A percentile compares a stretch with the other conserved stretches of the same genome.
Conservation (phyloP, 176 grass and related monocot genomes). For the Musa schizocarpa region DNA sequence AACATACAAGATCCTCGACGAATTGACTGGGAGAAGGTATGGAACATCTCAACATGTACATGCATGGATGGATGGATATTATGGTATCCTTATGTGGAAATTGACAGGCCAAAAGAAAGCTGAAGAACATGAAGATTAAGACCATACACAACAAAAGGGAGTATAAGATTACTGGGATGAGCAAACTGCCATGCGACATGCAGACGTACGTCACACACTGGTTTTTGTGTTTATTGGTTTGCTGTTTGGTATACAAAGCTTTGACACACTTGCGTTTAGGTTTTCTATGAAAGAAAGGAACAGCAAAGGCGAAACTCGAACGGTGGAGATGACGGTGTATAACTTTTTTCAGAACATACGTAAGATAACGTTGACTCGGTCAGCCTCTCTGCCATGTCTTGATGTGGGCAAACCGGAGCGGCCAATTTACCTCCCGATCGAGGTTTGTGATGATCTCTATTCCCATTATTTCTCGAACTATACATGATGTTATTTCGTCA, state of each 20-base stretch:
- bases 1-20: slow-evolving; percentile 46
- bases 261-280: slow-evolving; percentile 17
- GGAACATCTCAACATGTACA: neutral
- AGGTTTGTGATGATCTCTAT: slow-evolving; percentile 30
- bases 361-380: slow-evolving; percentile 34
- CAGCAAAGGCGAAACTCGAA: slow-evolving; percentile 35
- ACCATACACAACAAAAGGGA: slow-evolving; percentile 49
- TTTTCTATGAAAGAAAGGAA: slow-evolving; percentile 57
- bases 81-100: slow-evolving; percentile 8
- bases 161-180: slow-evolving; percentile 63
- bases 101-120: slow-evolving; percentile 68
- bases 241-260: neutral
- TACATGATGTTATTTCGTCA: neutral
- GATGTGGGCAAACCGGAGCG: slow-evolving; percentile 66
- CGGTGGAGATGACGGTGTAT: slow-evolving; percentile 57
- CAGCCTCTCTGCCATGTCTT: slow-evolving; percentile 54
- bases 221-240: neutral
- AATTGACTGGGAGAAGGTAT: slow-evolving; percentile 79
- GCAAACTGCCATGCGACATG: slow-evolving; percentile 43
- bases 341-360: slow-evolving; percentile 58
- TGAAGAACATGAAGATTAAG: slow-evolving; percentile 71
- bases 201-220: slow-evolving; percentile 31
- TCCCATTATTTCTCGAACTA: neutral
- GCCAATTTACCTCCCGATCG: slow-evolving; percentile 62
- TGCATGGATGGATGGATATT: neutral